Percentiles rank a stretch among this genome's conserved stretches.
These are phyloP conservation scores for Lactuca sativa DNA, from an alignment of 129 eudicot genomes.

Conservation along the genomic window DNA sequence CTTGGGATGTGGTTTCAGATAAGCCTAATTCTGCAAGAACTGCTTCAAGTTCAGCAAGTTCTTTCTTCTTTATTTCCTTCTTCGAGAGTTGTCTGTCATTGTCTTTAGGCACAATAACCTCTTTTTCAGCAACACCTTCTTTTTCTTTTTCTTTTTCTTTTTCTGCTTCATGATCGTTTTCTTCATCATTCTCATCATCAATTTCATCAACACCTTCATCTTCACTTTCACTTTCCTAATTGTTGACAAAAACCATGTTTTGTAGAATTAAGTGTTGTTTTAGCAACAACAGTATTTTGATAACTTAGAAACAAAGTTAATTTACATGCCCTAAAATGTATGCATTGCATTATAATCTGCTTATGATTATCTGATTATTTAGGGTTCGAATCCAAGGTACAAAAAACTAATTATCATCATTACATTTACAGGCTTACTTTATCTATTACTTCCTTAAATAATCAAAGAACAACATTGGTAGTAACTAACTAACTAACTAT, in stretches of 20 bases:
- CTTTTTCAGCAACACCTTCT: constrained; percentile 47
- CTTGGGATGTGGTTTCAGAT: constrained; percentile 45
- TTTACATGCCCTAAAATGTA: neutral
- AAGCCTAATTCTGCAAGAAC: constrained; percentile 78
- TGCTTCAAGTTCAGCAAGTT: constrained; percentile 93
- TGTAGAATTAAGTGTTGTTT: neutral
- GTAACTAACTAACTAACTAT: neutral
- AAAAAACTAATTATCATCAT: no score
- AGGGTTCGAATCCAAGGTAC: neutral
- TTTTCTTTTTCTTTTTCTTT: constrained; percentile 55
- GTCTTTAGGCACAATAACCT: constrained; percentile 57
- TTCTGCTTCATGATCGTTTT: constrained; percentile 71
- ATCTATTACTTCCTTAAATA: no score
- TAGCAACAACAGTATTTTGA: no score
- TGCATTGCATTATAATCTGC: neutral
- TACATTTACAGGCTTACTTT: no score
- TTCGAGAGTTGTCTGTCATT: constrained; percentile 85
- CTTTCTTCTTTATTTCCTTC: constrained; percentile 88
- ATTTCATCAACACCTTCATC: constrained; percentile 69
- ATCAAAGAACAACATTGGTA: neutral
- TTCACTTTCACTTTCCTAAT: constrained; percentile 91
- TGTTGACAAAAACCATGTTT: neutral
- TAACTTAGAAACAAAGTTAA: constrained; percentile 5
- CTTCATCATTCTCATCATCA: constrained; percentile 82
- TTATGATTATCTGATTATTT: neutral